Base-by-base conservation (phyloP, 495 filamentous ascomycete species). In the Annulohypoxylon nitens region DNA sequence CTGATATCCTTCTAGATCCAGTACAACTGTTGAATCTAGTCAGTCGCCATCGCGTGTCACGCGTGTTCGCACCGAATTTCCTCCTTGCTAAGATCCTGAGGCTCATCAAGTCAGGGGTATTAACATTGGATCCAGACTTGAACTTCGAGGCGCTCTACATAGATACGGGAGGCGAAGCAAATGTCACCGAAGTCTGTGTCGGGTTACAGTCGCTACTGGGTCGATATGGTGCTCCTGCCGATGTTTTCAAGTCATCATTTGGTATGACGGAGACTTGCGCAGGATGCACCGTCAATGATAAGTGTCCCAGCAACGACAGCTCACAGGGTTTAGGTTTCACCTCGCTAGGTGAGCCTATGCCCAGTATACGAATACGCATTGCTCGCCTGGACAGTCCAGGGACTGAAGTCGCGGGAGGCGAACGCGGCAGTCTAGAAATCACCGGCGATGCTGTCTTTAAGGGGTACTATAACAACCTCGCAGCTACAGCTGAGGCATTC, bases 241-340 rank as follows among this genome's bases (percentile, higher is more conserved):
- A 83, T 48, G 80, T 87, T 5, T 77, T 91, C 39, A 67, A 60
- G 0, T 81, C 87, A 1, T 81, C 78, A 0, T 89, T 88, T 43
- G 86, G 87, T 16, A 88, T 89, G 87, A 89, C 87, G 0, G 87
- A 89, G 71, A 88, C 86, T 0, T 88, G 86, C 61, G 84, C 84
- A 3, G 84, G 86, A 0, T 57, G 68, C 12, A 89, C 86, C 50
- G 81, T 74, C 80, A 85, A 79, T 53, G 18, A 14, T 1, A 6
- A 73, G 4, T 84, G 77, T 33, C 83, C 83, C 0, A 43, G 12
- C 3, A 81, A 80, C 54, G 85, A 88, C 62, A 6, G 51, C 55
- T 6, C 63, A 43, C 3, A 77, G 81, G 77, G 85, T 4, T 69
- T 88, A 12, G 73, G 74, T 8, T 78, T 85, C 36, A 75, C 85